Evolutionary conservation across 495 filamentous ascomycete genomes (phyloP).

Genomic region (Neurospora sp.): DNA sequence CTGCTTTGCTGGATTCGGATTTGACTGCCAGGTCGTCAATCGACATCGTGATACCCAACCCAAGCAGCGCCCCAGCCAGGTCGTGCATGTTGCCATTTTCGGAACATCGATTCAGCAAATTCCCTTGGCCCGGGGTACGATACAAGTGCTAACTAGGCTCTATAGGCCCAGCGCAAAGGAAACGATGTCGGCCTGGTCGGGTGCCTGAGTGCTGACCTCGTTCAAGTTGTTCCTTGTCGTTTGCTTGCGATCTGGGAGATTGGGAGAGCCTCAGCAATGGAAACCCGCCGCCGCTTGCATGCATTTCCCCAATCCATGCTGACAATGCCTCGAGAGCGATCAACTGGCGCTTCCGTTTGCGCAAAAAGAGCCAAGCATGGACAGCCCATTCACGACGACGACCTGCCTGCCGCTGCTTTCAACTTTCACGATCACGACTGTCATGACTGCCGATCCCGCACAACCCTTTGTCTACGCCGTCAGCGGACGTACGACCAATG

Average conservation of each 20-base stretch:
- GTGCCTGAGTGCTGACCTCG: not conserved
- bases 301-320: not conserved
- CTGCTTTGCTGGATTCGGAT: not conserved
- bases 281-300: not conserved
- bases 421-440: not conserved
- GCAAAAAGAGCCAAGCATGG: not conserved
- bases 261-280: not conserved
- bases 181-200: not conserved
- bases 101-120: not conserved
- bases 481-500: not conserved
- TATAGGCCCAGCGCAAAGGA: not conserved
- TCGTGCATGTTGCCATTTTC: not conserved
- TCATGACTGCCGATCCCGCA: not conserved
- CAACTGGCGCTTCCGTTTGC: not conserved
- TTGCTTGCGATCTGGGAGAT: not conserved
- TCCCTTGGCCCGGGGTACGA: not conserved
- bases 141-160: not conserved
- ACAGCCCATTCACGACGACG: not conserved
- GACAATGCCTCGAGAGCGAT: not conserved
- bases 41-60: not conserved
- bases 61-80: not conserved
- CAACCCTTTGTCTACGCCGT: not conserved
- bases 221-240: not conserved
- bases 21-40: not conserved
- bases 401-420: not conserved